A percentile compares a stretch with the other conserved stretches of the same genome.
Conservation (phyloP, 768 basidiomycete species). For the Suillus cothurnatus region DNA sequence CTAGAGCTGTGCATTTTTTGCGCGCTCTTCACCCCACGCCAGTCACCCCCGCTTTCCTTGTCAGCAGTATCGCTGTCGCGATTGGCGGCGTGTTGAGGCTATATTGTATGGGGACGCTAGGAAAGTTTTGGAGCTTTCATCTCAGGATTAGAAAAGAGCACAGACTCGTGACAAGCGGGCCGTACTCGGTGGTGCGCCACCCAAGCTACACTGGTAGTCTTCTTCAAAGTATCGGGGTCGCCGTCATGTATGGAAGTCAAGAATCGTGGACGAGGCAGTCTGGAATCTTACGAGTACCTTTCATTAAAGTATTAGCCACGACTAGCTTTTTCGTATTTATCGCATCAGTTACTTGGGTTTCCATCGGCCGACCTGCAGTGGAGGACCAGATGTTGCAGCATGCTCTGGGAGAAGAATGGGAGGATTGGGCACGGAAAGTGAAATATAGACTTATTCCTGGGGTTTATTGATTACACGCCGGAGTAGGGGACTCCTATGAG, state of each 20-base stretch:
- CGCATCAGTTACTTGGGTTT: background rate
- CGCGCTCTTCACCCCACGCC: background rate
- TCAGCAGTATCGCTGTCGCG: constrained; percentile 17
- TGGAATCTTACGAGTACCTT: constrained; percentile 6
- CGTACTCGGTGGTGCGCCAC: constrained; percentile 32
- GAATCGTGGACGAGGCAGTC: constrained; percentile 19
- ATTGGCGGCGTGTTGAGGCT: constrained; percentile 25
- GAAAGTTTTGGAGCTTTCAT: constrained; percentile 30
- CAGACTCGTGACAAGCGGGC: constrained; percentile 29
- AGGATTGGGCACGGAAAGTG: constrained; percentile 30
- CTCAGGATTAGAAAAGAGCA: constrained; percentile 27
- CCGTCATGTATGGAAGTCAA: constrained; percentile 3
- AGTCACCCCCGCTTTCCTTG: constrained; percentile 17
- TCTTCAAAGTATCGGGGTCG: constrained; percentile 9
- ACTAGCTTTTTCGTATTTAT: background rate
- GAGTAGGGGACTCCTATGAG: too few relatives aligned
- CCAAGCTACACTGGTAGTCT: constrained; percentile 28
- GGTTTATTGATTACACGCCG: constrained; percentile 26
- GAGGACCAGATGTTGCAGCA: constrained; percentile 30
- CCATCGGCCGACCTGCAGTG: constrained; percentile 16
- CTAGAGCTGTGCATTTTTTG: background rate
- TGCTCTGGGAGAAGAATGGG: constrained; percentile 37
- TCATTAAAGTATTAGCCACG: background rate
- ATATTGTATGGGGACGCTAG: constrained; percentile 26
- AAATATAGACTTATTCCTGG: constrained; percentile 35